These are phyloP conservation scores for Gigaspora rosea DNA, from an alignment of 192 early-diverging fungal genomes.

Conservation along the genomic window DNA sequence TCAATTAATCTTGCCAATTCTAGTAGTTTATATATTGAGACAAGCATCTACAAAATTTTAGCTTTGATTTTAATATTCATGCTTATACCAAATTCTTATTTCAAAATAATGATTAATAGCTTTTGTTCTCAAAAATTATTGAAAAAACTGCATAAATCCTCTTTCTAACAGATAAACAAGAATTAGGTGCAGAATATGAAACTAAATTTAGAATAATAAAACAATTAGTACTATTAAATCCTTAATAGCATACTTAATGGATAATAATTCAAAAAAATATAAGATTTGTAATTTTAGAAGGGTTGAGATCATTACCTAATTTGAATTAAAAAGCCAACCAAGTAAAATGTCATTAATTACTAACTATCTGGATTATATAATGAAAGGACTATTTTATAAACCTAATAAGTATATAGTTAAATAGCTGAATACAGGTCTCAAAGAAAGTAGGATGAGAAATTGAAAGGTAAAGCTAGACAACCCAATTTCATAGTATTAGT, in stretches of 20 bases:
- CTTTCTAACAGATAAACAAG: neutral
- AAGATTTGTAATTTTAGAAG: neutral
- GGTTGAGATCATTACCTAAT: neutral
- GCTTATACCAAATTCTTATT: slow-evolving; percentile 11
- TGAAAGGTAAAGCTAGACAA: neutral
- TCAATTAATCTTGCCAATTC: neutral
- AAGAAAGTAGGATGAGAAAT: slow-evolving; percentile 8
- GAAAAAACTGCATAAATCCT: neutral
- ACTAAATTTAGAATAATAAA: slow-evolving; percentile 11
- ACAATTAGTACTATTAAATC: neutral
- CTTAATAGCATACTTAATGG: slow-evolving; percentile 1
- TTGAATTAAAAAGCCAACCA: neutral
- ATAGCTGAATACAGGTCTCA: slow-evolving; percentile 10
- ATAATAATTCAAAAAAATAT: slow-evolving; percentile 6
- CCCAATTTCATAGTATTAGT: slow-evolving; percentile 11
- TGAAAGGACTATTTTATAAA: slow-evolving; percentile 3
- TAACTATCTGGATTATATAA: slow-evolving; percentile 24
- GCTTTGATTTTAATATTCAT: slow-evolving; percentile 4
- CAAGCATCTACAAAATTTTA: slow-evolving; percentile 9
- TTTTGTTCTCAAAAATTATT: neutral
- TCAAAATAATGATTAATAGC: neutral
- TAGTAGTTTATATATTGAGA: too few relatives aligned
- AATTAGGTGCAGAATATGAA: neutral
- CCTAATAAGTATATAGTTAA: neutral
- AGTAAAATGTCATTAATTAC: slow-evolving; percentile 1